Percentiles rank a stretch among this genome's conserved stretches.
Evolutionary conservation across 2,329 filamentous ascomycete species (phyloP).

Genomic region (Alternaria brassicicola): DNA sequence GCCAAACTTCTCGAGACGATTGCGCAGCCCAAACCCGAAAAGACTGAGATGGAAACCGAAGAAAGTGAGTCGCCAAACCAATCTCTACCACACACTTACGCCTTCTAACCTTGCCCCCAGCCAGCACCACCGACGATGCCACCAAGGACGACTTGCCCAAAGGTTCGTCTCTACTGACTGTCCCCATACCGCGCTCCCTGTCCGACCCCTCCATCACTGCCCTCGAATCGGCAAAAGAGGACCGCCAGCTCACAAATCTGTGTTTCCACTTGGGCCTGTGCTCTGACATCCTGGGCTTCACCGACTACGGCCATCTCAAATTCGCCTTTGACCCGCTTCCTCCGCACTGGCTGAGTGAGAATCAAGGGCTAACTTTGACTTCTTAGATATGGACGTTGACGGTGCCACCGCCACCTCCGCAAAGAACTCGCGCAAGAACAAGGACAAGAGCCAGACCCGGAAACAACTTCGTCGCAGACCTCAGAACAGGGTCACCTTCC

Average conservation of each 20-base stretch:
- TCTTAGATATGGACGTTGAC: slow-evolving; percentile 51
- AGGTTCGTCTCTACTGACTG: slow-evolving; percentile 42
- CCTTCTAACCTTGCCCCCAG: slow-evolving; percentile 9
- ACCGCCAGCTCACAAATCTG: slow-evolving; percentile 38
- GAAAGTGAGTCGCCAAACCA: slow-evolving; percentile 37
- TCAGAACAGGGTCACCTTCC: slow-evolving; percentile 49
- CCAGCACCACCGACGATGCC: slow-evolving; percentile 20
- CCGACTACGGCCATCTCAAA: slow-evolving; percentile 40
- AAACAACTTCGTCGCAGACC: slow-evolving; percentile 49
- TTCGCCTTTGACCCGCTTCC: slow-evolving; percentile 48
- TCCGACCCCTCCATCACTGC: slow-evolving; percentile 16
- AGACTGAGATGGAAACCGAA: slow-evolving; percentile 55
- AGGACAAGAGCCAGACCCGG: slow-evolving; percentile 44
- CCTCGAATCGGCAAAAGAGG: slow-evolving; percentile 21
- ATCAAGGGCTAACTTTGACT: slow-evolving; percentile 43
- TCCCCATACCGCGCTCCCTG: slow-evolving; percentile 37
- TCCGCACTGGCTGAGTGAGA: slow-evolving; percentile 37
- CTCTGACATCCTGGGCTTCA: slow-evolving; percentile 50
- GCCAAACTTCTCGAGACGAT: slow-evolving; percentile 84
- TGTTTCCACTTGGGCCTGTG: slow-evolving; percentile 49
- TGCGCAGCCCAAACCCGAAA: slow-evolving; percentile 71
- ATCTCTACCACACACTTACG: neutral
- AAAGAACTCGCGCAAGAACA: slow-evolving; percentile 37
- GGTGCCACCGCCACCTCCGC: slow-evolving; percentile 25
- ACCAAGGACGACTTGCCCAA: slow-evolving; percentile 37